phyloP scores from a whole-genome alignment of 1,139 yeast genomes.

The Taiozyma onychis region DNA sequence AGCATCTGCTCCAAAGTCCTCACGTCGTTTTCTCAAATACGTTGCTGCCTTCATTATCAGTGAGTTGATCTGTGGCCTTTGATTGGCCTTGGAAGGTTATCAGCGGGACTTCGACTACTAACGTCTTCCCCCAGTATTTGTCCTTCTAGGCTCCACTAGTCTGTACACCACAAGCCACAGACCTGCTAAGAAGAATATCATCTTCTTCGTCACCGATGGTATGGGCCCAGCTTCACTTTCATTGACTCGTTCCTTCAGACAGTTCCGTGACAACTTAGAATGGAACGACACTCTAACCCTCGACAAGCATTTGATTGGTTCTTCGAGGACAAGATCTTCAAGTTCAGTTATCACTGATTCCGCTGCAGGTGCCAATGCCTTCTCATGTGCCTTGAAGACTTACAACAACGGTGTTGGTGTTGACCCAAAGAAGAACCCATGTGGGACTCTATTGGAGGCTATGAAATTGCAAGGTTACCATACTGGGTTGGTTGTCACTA shows the following conservation, averaged over 20 bases:
- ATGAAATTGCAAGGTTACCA: slow-evolving; percentile 68
- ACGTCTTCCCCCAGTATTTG: background rate
- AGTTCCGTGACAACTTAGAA: slow-evolving; percentile 45
- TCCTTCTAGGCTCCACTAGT: background rate
- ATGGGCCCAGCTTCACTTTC: slow-evolving; percentile 86
- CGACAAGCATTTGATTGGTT: slow-evolving; percentile 67
- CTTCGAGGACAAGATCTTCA: slow-evolving; percentile 71
- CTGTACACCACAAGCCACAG: background rate
- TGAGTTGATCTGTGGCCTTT: background rate
- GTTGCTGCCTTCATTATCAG: background rate
- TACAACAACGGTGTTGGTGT: slow-evolving; percentile 87
- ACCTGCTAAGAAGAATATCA: slow-evolving; percentile 48
- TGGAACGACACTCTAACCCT: slow-evolving; percentile 49
- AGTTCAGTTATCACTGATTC: slow-evolving; percentile 77
- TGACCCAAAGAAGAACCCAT: slow-evolving; percentile 51
- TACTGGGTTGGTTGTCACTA: slow-evolving; percentile 85
- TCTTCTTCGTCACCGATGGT: slow-evolving; percentile 87
- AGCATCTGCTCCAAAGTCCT: background rate
- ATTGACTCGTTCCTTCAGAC: slow-evolving; percentile 66
- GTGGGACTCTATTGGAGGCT: slow-evolving; percentile 82
- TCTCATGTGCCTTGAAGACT: slow-evolving; percentile 70
- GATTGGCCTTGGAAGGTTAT: background rate
- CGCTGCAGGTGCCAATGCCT: slow-evolving; percentile 94
- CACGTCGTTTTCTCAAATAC: background rate
- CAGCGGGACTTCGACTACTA: background rate